These are phyloP conservation scores for Paecilomyces sp. DNA, from an alignment of 2,329 filamentous ascomycete genomes.

Conservation along the genomic window DNA sequence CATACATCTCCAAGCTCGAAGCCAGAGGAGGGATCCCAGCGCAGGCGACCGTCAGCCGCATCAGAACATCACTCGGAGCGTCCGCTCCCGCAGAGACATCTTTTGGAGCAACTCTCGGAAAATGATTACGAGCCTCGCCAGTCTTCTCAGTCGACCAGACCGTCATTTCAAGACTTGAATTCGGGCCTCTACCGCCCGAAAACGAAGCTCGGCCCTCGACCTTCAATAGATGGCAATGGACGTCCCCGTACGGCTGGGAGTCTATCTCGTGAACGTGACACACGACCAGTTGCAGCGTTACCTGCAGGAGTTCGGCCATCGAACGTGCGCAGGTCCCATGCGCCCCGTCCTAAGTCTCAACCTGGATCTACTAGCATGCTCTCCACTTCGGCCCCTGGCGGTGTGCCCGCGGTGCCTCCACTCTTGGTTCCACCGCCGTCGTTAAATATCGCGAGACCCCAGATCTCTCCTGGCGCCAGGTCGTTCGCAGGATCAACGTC, in stretches of 20 bases:
- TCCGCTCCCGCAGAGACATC: conserved; percentile 15
- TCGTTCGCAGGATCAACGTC: conserved; percentile 40
- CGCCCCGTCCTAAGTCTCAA: conserved; percentile 37
- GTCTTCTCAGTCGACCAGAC: conserved; percentile 36
- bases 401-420: conserved; percentile 20
- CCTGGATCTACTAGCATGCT: conserved; percentile 17
- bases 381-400: neutral
- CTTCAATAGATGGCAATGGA: conserved; percentile 58
- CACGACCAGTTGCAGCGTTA: conserved; percentile 68
- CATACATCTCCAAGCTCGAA: conserved; percentile 2
- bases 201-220: conserved; percentile 81
- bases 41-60: conserved; percentile 2
- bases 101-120: conserved; percentile 29
- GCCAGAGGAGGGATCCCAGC: conserved; percentile 9
- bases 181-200: conserved; percentile 47
- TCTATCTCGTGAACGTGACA: conserved; percentile 37
- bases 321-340: conserved; percentile 41
- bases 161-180: conserved; percentile 38
- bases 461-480: conserved; percentile 31
- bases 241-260: conserved; percentile 54
- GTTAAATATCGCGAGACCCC: conserved; percentile 24
- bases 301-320: conserved; percentile 70
- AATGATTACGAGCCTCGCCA: conserved; percentile 27
- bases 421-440: conserved; percentile 32
- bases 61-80: conserved; percentile 12